Evolutionary conservation across 2,329 filamentous ascomycete species (phyloP).

Genomic region (Monosporascus sp.): DNA sequence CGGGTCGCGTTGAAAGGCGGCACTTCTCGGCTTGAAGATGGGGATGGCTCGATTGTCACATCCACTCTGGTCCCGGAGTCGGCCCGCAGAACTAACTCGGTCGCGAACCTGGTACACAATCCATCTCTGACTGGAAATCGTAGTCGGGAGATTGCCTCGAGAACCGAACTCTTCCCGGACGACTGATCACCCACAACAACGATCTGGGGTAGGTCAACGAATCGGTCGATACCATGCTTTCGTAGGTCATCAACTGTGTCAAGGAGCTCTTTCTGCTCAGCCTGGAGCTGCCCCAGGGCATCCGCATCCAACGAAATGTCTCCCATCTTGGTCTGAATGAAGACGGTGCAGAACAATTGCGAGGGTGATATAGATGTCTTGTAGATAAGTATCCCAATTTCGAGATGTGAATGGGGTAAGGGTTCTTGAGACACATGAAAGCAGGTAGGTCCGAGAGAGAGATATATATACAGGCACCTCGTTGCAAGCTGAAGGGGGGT

Average conservation of each 20-base stretch:
- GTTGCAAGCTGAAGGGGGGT: too few relatives aligned
- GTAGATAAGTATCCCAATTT: too few relatives aligned
- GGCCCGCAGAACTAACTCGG: slow-evolving; percentile 50
- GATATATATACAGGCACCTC: too few relatives aligned
- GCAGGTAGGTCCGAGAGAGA: too few relatives aligned
- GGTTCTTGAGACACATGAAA: too few relatives aligned
- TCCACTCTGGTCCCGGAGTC: slow-evolving; percentile 28
- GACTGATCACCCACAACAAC: slow-evolving; percentile 57
- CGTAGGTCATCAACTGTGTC: slow-evolving; percentile 48
- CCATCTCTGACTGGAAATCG: slow-evolving; percentile 51
- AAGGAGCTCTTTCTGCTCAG: slow-evolving; percentile 41
- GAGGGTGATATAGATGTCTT: too few relatives aligned
- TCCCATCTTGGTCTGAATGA: slow-evolving; percentile 4
- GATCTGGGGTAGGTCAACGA: slow-evolving; percentile 46
- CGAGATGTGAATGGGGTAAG: too few relatives aligned
- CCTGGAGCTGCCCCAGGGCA: slow-evolving; percentile 37
- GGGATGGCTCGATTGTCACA: slow-evolving; percentile 33
- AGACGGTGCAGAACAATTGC: too few relatives aligned
- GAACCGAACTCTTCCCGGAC: slow-evolving; percentile 58
- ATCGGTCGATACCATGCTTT: slow-evolving; percentile 39
- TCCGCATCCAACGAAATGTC: slow-evolving; percentile 18
- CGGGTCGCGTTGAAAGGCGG: slow-evolving; percentile 24
- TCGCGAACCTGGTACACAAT: slow-evolving; percentile 56
- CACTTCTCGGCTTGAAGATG: slow-evolving; percentile 8
- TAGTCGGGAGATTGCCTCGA: slow-evolving; percentile 58